Base-by-base conservation (phyloP, 2,329 filamentous ascomycete genomes). In the Beauveria scarabaeidicola region DNA sequence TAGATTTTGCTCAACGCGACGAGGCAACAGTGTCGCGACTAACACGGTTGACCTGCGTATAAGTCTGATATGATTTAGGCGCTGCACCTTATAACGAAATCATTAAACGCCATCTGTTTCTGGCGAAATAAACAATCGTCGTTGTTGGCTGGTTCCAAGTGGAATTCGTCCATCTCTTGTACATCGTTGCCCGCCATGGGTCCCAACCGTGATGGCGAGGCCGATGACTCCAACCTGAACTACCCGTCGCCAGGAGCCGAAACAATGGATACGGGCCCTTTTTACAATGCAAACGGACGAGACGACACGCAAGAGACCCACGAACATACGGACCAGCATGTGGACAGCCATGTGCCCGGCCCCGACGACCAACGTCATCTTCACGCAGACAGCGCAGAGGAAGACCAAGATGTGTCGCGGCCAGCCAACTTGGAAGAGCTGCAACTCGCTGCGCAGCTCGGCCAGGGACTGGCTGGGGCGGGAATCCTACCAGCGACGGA, bases 391-490 rank as follows among this genome's bases (percentile, higher is more conserved):
- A 65, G 64, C 19, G 58, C 63, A 3, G 73, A 76, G 10, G 65
- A 73, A 3, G 68, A 73, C 15, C 75, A 75, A 48, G 75, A 78
- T 51, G 66, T 72, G 11, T 66, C 73, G 15, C 73, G 74, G 13
- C 72, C 77, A 2, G 72, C 77, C 40, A 82, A 78, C 60, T 74
- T 77, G 5, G 81, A 82, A 64, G 81, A 84, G 70, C 73, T 84
- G 46, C 81, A 83, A 68, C 72, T 84, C 43, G 81, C 81, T 15
- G 81, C 82, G 10, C 82, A 84, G 66, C 71, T 85, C 46, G 81
- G 80, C 52, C 79, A 82, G 61, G 80, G 77, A 47, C 72, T 84
- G 17, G 78, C 80, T 27, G 70, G 73, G 10, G 68, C 74, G 13
- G 75, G 79, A 40, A 77, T 81, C 61, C 76, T 83, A 68, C 72